phyloP scores from a whole-genome alignment of 2,329 filamentous ascomycete genomes.

The Sporothrix phasma region DNA sequence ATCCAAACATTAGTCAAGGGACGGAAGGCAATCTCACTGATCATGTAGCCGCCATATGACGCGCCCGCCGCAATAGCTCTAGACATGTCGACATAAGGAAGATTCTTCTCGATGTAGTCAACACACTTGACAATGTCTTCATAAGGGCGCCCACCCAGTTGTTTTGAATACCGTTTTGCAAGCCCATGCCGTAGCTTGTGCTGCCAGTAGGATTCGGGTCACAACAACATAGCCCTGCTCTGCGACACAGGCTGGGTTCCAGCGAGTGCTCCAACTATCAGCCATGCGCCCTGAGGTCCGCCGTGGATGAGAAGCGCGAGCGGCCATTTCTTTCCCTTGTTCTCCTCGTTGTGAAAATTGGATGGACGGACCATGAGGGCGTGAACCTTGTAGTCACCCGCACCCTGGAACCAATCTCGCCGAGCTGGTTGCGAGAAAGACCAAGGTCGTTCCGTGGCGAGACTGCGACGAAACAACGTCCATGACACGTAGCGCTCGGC shows the following conservation, averaged over 20 bases:
- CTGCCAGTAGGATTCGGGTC: constrained; percentile 75
- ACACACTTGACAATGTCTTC: constrained; percentile 70
- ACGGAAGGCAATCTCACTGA: constrained; percentile 37
- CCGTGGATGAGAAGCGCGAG: constrained; percentile 74
- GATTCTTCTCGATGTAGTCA: constrained; percentile 57
- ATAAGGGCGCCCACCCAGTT: constrained; percentile 81
- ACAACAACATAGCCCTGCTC: constrained; percentile 82
- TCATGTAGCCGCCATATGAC: constrained; percentile 67
- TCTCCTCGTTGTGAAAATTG: constrained; percentile 53
- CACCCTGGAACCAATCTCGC: constrained; percentile 62
- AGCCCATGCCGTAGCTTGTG: constrained; percentile 70
- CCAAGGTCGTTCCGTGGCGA: constrained; percentile 54
- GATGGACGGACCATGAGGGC: constrained; percentile 59
- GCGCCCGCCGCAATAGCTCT: constrained; percentile 66
- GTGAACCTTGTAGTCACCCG: constrained; percentile 55
- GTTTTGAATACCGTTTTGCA: constrained; percentile 64
- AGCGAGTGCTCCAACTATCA: constrained; percentile 69
- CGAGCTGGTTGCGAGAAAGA: constrained; percentile 51
- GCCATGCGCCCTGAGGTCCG: constrained; percentile 67
- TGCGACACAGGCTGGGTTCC: constrained; percentile 80
- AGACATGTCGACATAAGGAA: constrained; percentile 58
- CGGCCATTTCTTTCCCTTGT: constrained; percentile 50
- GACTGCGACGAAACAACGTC: constrained; percentile 52
- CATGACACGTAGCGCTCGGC: constrained; percentile 21
- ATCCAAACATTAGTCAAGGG: neutral